phyloP scores from a whole-genome alignment of 768 basidiomycete species.

The Coprinopsis cinerea region DNA sequence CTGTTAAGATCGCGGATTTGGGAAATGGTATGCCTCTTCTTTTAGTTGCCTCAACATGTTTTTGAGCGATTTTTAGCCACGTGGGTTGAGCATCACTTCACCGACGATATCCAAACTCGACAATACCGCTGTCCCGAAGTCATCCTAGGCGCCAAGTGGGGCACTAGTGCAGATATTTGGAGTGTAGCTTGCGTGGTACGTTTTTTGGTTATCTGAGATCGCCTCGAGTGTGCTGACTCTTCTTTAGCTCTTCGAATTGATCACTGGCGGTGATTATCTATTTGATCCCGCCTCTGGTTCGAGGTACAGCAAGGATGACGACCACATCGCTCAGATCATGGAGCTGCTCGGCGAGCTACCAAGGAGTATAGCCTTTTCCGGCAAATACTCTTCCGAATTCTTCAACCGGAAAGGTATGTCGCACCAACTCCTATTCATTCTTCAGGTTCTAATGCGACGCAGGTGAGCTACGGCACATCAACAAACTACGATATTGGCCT shows the following conservation, averaged over 20 bases:
- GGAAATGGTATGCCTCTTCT: constrained; percentile 70
- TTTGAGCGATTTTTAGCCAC: constrained; percentile 43
- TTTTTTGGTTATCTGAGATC: constrained; percentile 12
- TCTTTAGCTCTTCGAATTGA: constrained; percentile 82
- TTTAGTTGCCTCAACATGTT: neutral
- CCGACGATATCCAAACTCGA: constrained; percentile 96
- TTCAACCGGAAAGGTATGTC: constrained; percentile 92
- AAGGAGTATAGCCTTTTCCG: constrained; percentile 73
- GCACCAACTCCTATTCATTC: too few species aligned
- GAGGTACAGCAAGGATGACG: constrained; percentile 93
- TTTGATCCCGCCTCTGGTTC: constrained; percentile 96
- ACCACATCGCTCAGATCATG: constrained; percentile 97
- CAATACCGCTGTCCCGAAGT: constrained; percentile 98
- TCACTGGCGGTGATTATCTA: constrained; percentile 95
- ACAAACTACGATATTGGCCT: constrained; percentile 91
- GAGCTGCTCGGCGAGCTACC: constrained; percentile 93
- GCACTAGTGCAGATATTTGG: constrained; percentile 94
- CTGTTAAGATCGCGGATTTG: constrained; percentile 97
- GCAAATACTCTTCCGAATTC: constrained; percentile 91
- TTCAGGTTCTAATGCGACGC: neutral
- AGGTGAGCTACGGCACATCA: constrained; percentile 89
- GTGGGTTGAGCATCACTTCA: constrained; percentile 94
- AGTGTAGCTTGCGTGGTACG: constrained; percentile 89
- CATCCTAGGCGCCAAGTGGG: constrained; percentile 94
- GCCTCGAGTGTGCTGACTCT: neutral